Percentiles rank a stretch among this genome's conserved stretches.
Evolutionary conservation across 495 filamentous ascomycete genomes (phyloP).

Genomic region (Lepraria neglecta): DNA sequence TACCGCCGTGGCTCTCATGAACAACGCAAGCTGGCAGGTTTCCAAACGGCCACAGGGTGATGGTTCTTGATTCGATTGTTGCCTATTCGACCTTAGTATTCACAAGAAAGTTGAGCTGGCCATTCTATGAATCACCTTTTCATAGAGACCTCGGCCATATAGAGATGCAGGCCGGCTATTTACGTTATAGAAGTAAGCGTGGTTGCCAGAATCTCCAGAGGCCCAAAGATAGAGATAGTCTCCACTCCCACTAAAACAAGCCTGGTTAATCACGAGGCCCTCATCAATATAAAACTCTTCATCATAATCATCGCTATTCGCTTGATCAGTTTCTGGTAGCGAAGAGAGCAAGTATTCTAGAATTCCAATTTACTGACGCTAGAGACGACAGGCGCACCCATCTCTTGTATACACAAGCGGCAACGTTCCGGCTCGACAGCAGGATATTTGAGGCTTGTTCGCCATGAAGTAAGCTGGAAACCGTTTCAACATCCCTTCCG

Average conservation of each 20-base stretch:
- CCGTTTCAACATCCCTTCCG: background rate
- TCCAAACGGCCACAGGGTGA: conserved; percentile 10
- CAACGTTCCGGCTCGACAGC: conserved; percentile 4
- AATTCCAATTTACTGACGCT: conserved; percentile 1
- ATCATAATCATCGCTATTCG: background rate
- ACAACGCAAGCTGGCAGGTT: conserved; percentile 8
- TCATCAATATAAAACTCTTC: background rate
- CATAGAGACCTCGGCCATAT: background rate
- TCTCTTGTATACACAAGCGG: conserved; percentile 6
- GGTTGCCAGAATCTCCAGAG: background rate
- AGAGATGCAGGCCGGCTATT: conserved; percentile 3
- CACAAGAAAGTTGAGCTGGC: background rate
- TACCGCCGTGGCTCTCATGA: conserved; percentile 8
- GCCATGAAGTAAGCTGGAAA: background rate
- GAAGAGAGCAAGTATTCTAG: background rate
- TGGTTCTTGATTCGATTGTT: background rate
- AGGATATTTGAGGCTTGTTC: conserved; percentile 6
- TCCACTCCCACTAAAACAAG: background rate
- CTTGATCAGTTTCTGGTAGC: background rate
- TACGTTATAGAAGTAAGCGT: conserved; percentile 1
- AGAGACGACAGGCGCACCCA: conserved; percentile 2
- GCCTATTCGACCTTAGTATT: background rate
- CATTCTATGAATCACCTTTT: background rate
- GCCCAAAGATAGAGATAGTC: conserved; percentile 7
- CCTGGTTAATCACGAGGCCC: background rate